Evolutionary conservation across 208 protist species (phyloP), one percentile per base, ranked within the genome.

Genomic region (Crithidia mellificae): DNA sequence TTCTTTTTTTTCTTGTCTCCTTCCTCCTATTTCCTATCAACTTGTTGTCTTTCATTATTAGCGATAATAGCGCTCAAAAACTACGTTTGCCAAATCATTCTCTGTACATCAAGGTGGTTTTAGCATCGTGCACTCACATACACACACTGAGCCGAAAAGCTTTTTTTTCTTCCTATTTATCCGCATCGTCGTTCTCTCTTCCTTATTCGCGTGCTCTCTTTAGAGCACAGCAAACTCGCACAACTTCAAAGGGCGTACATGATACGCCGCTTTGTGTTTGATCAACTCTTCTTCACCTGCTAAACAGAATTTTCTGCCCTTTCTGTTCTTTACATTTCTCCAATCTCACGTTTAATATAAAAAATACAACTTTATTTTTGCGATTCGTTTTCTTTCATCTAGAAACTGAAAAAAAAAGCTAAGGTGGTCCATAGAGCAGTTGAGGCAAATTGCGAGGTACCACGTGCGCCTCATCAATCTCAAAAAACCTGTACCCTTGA

Each of bases 351-450:
- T n/a, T n/a, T n/a, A n/a, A n/a, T n/a, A n/a, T n/a, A n/a, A n/a
- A n/a, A n/a, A n/a, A n/a, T n/a, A n/a, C n/a, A n/a, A n/a, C n/a
- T n/a, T n/a, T n/a, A n/a, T n/a, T n/a, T n/a, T n/a, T n/a, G n/a
- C n/a, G n/a, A 15, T 41, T 41, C 59, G 72, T 65, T 71, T 65
- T 44, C 58, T 67, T 63, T 64, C 15, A 25, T 41, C 0, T 39
- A 52, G n/a, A 36, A 46, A 7, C 5, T 12, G 32, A 51, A 25
- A n/a, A 0, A 32, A 36, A 63, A 20, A 7, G 36, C 36, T 41
- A 6, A 6, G 36, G 12, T 6, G 9, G 36, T 12, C 8, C 8
- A 6, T 6, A 46, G 41, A 46, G 41, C 7, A 38, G 34, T 5
- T 12, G 34, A 38, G n/a, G n/a, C 2, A 20, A 50, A 24, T 29